These are phyloP conservation scores for Amniculicola lignicola DNA, from an alignment of 495 filamentous ascomycete species.

Conservation along the genomic window DNA sequence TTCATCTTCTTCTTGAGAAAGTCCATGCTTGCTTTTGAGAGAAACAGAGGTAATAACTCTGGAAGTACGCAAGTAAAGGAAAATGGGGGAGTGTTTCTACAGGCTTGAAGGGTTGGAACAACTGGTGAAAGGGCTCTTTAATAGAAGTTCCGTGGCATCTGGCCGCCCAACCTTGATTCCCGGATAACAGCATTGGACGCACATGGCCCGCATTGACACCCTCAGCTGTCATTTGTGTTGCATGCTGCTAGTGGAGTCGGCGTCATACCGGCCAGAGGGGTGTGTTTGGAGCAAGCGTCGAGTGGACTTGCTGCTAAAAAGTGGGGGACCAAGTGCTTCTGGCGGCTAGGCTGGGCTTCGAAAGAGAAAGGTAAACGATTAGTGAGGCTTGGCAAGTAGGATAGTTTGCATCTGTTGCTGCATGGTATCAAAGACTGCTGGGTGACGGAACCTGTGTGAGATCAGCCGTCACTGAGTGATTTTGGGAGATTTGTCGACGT, in stretches of 20 bases:
- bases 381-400: constrained; percentile 19
- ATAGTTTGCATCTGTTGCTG: background rate
- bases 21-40: constrained; percentile 8
- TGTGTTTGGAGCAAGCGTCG: background rate
- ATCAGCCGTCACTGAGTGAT: too few species aligned
- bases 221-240: background rate
- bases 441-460: too few species aligned
- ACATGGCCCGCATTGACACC: background rate
- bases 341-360: constrained; percentile 14
- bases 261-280: background rate
- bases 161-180: too few species aligned
- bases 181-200: background rate
- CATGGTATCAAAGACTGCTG: too few species aligned
- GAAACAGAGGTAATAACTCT: background rate
- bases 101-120: background rate
- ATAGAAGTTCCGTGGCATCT: too few species aligned
- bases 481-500: too few species aligned
- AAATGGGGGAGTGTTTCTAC: background rate
- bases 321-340: background rate
- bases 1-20: constrained; percentile 32
- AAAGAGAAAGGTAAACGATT: background rate
- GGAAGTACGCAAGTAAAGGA: background rate
- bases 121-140: background rate
- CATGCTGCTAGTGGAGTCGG: background rate
- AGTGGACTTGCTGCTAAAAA: background rate